These are phyloP conservation scores for Lippia alba DNA, from an alignment of 305 asterid species.

Conservation along the genomic window DNA sequence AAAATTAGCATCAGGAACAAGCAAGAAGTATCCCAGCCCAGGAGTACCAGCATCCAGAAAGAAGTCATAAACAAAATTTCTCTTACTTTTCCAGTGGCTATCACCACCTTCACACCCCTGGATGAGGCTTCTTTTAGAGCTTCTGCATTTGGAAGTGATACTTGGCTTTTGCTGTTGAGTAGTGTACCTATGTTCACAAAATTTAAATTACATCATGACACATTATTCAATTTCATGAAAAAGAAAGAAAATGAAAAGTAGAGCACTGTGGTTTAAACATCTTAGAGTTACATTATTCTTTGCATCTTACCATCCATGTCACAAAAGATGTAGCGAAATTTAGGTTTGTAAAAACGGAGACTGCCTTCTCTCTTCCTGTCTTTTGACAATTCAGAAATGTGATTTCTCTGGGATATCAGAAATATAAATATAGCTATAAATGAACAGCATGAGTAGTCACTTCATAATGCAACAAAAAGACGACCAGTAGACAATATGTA, in stretches of 20 bases:
- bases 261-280: constrained; percentile 4
- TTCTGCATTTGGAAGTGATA: constrained; percentile 69
- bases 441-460: constrained; percentile 38
- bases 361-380: constrained; percentile 98
- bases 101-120: constrained; percentile 92
- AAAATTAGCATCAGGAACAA: constrained; percentile 28
- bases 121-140: constrained; percentile 88
- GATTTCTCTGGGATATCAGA: constrained; percentile 60
- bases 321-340: constrained; percentile 87
- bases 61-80: constrained; percentile 11
- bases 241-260: not conserved
- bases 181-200: constrained; percentile 68
- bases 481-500: constrained; percentile 14
- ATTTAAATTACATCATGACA: constrained; percentile 33
- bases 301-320: constrained; percentile 94
- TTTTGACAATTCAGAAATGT: constrained; percentile 76
- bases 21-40: constrained; percentile 34
- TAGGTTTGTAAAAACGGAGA: constrained; percentile 93
- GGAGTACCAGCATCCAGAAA: constrained; percentile 26
- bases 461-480: constrained; percentile 20
- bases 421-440: constrained; percentile 46
- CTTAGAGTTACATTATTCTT: not conserved
- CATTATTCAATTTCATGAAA: constrained; percentile 15
- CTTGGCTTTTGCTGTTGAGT: constrained; percentile 94
- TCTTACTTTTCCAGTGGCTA: constrained; percentile 98